Percentiles rank a stretch among this genome's conserved stretches.
Evolutionary conservation across 306 rosid genomes (phyloP).

Genomic region (Casuarina equisetifolia): DNA sequence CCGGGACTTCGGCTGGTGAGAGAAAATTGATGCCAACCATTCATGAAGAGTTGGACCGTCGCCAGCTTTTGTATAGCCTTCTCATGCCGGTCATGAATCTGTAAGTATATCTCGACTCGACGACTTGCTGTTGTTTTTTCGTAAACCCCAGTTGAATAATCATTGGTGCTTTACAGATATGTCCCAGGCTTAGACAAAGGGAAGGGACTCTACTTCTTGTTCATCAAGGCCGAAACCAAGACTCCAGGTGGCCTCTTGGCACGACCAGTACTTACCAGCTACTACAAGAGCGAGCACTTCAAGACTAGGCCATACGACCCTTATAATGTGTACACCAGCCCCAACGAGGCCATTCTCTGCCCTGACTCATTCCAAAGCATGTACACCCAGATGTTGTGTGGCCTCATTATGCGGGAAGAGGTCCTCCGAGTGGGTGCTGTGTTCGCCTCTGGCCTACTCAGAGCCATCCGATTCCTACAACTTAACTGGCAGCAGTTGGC

Average conservation of each 20-base stretch:
- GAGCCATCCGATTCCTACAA: constrained; percentile 86
- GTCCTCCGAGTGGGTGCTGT: constrained; percentile 89
- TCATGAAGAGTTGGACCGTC: constrained; percentile 77
- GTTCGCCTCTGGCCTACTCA: constrained; percentile 87
- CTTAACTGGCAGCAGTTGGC: constrained; percentile 60
- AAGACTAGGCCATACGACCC: constrained; percentile 80
- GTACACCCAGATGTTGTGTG: constrained; percentile 94
- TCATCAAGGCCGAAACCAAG: constrained; percentile 69
- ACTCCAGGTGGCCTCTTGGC: constrained; percentile 85
- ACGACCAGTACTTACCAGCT: constrained; percentile 88
- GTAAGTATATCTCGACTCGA: constrained; percentile 33
- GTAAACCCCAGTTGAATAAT: background rate
- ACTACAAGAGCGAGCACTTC: constrained; percentile 81
- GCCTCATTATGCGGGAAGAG: constrained; percentile 69
- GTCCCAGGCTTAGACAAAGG: constrained; percentile 86
- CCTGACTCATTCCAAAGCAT: constrained; percentile 80
- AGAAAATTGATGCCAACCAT: constrained; percentile 89
- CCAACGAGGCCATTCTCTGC: constrained; percentile 74
- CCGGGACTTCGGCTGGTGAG: constrained; percentile 97
- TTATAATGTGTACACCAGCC: constrained; percentile 81
- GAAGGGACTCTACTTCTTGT: constrained; percentile 75
- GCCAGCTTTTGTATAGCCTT: constrained; percentile 67
- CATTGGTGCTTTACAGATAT: constrained; percentile 36
- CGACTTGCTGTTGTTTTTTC: too few species aligned
- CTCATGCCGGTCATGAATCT: constrained; percentile 87